Conservation (phyloP, 306 rosid genomes). For the Fagus crenata region DNA sequence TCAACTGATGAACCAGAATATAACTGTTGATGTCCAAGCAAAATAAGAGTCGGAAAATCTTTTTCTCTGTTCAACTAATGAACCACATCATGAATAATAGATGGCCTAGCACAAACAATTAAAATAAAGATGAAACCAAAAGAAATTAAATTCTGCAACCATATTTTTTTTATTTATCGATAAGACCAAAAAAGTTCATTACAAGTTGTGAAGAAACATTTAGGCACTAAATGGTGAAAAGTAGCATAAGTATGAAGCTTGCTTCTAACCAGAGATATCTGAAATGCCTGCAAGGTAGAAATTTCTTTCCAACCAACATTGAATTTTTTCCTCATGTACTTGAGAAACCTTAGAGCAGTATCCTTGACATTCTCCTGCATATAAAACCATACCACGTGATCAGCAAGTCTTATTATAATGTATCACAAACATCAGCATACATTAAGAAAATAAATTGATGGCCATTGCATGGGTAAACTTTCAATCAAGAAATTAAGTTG, state of each 20-base stretch:
- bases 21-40: too few relatives aligned
- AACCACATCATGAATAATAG: background rate
- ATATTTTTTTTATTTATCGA: background rate
- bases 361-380: slow-evolving; percentile 54
- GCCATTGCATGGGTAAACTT: background rate
- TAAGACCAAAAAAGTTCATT: slow-evolving; percentile 13
- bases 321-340: slow-evolving; percentile 50
- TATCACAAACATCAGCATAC: background rate
- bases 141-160: background rate
- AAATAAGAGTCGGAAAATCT: too few relatives aligned
- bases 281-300: slow-evolving; percentile 58
- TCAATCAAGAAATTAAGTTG: background rate
- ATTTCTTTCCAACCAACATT: slow-evolving; percentile 36
- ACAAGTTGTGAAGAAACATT: slow-evolving; percentile 10
- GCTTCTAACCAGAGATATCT: slow-evolving; percentile 67
- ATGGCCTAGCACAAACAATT: background rate
- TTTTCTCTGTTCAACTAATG: too few relatives aligned
- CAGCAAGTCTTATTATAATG: background rate
- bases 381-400: slow-evolving; percentile 14
- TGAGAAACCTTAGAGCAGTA: slow-evolving; percentile 44
- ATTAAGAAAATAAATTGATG: background rate
- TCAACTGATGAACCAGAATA: too few relatives aligned
- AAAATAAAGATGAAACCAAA: background rate
- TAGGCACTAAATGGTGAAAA: slow-evolving; percentile 5
- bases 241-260: slow-evolving; percentile 2